Evolutionary conservation across 2,329 filamentous ascomycete species (phyloP), one percentile per base, ranked within the genome.

Genomic region (Spiromastix sp.): DNA sequence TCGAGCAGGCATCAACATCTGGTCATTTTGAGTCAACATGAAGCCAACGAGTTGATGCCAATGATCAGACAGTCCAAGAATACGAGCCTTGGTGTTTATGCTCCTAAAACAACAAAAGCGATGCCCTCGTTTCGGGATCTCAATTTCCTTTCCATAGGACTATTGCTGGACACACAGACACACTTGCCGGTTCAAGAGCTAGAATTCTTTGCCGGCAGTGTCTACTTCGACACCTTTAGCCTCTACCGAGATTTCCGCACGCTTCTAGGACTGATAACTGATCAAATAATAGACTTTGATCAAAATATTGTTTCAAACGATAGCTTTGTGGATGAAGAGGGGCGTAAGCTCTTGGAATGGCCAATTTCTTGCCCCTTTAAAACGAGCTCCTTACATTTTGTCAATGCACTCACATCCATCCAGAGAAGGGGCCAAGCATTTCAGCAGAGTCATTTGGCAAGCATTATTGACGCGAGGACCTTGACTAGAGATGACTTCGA

Each of bases 141-240:
- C 0, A 39, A 56, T 2, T 58, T 74, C 5, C 67, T 61, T 41
- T 57, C 53, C 1, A 38, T 65, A 2, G 47, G 49, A 21, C 42
- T 27, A 1, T 26, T 13, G 5, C 36, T 48, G 4, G 44, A 36
- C 9, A 50, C 44, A 59, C 61, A 1, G 32, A 24, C 7, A 17
- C 28, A 1, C 45, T 5, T 51, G 13, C 27, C 27, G 27, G 12
- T 16, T 24, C 7, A 59, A 2, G 61, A 72, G 34, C 61, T 85
- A 1, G 77, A 79, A 25, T 53, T 84, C 0, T 83, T 85, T 35
- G 63, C 80, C 0, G 80, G 80, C 0, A 76, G 79, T 36, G 61
- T 83, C 0, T 84, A 82, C 43, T 61, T 83, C 10, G 52, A 52
- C 0, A 63, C 60, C 0, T 71, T 64, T 27, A 40, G 57, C 0